A percentile compares a stretch with the other conserved stretches of the same genome.
Conservation (phyloP, 2,329 filamentous ascomycete genomes). For the Alternaria gaisen region DNA sequence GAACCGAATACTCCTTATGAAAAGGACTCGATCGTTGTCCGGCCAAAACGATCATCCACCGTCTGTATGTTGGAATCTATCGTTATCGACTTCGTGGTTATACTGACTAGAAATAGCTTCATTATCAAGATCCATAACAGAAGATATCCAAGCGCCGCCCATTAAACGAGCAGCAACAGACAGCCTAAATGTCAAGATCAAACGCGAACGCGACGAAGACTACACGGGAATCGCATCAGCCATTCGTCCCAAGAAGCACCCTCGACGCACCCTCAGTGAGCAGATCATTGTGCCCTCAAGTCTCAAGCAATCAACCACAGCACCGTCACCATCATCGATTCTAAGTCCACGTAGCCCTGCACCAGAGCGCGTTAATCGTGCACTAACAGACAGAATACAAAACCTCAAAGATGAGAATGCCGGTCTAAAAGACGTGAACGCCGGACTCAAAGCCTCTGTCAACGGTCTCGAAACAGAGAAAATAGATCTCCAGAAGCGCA, state of each 20-base stretch:
- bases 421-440: conserved; percentile 26
- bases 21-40: conserved; percentile 47
- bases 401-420: conserved; percentile 31
- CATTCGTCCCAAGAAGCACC: conserved; percentile 28
- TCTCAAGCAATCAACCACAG: conserved; percentile 19
- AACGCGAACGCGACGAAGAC: conserved; percentile 38
- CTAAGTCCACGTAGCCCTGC: conserved; percentile 28
- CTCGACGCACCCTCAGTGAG: conserved; percentile 30
- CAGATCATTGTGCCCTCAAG: conserved; percentile 25
- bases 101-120: conserved; percentile 17
- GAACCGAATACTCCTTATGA: conserved; percentile 23
- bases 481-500: conserved; percentile 16
- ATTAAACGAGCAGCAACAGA: conserved; percentile 34
- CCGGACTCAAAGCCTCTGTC: conserved; percentile 20
- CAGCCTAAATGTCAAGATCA: conserved; percentile 28
- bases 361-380: conserved; percentile 30
- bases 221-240: conserved; percentile 13
- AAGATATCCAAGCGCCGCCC: conserved; percentile 16
- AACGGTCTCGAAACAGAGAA: conserved; percentile 17
- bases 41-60: conserved; percentile 70
- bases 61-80: conserved; percentile 64
- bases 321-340: conserved; percentile 5
- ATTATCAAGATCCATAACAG: conserved; percentile 13
- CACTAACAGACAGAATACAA: conserved; percentile 30
- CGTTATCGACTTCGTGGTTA: conserved; percentile 17